These are phyloP conservation scores for Torulaspora maleeae DNA, from an alignment of 805 yeast species.

Conservation along the genomic window DNA sequence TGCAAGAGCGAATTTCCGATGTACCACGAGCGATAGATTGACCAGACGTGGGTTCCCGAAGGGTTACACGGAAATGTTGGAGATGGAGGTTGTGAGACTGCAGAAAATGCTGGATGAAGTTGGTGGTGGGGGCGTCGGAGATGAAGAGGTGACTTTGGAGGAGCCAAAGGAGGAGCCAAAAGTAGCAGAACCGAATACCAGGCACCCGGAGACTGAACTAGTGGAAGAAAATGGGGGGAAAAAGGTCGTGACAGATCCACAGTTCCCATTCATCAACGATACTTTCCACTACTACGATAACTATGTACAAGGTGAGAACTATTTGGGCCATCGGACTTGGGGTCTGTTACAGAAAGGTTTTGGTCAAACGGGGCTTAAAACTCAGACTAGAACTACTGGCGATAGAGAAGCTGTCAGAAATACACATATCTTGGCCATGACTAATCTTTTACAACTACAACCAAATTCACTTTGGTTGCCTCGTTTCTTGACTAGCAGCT, in stretches of 20 bases:
- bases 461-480: slow-evolving; percentile 18
- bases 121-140: neutral
- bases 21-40: slow-evolving; percentile 67
- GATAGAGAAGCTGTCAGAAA: slow-evolving; percentile 8
- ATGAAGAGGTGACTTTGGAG: neutral
- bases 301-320: slow-evolving; percentile 15
- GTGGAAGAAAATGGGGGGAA: neutral
- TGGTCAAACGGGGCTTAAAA: no score
- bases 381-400: neutral
- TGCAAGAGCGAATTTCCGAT: slow-evolving; percentile 56
- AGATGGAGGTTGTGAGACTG: slow-evolving; percentile 53
- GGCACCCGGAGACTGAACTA: neutral
- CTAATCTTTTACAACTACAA: slow-evolving; percentile 19
- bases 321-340: slow-evolving; percentile 30
- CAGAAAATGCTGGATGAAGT: slow-evolving; percentile 39
- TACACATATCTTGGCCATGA: slow-evolving; percentile 10
- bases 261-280: slow-evolving; percentile 28
- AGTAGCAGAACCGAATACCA: neutral
- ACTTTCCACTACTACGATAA: slow-evolving; percentile 26
- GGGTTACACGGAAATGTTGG: slow-evolving; percentile 75
- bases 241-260: slow-evolving; percentile 7
- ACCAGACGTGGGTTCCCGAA: slow-evolving; percentile 76
- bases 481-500: slow-evolving; percentile 19
- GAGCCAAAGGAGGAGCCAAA: neutral
- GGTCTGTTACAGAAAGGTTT: slow-evolving; percentile 8